These are phyloP conservation scores for Coemansia sp. DNA, from an alignment of 192 early-diverging fungal genomes.

Conservation along the genomic window DNA sequence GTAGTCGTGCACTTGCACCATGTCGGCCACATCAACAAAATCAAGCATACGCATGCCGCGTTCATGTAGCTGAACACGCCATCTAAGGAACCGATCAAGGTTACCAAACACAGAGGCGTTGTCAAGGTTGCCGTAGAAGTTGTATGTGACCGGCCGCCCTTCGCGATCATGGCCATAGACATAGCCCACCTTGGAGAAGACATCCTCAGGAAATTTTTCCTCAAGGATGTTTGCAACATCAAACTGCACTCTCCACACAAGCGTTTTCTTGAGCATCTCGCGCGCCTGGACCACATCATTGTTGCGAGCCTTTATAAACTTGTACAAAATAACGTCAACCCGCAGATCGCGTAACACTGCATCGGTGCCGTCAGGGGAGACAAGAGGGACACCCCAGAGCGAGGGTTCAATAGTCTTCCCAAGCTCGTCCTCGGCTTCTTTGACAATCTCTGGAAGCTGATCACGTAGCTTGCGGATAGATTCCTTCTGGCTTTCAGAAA, in stretches of 20 bases:
- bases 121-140: constrained; percentile 55
- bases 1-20: constrained; percentile 65
- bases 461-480: constrained; percentile 49
- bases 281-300: constrained; percentile 39
- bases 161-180: constrained; percentile 51
- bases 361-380: constrained; percentile 4
- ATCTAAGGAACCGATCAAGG: constrained; percentile 57
- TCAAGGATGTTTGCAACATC: constrained; percentile 43
- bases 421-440: constrained; percentile 22
- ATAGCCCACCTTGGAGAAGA: constrained; percentile 52
- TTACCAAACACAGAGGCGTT: constrained; percentile 58
- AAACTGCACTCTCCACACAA: constrained; percentile 59
- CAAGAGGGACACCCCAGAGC: constrained; percentile 56
- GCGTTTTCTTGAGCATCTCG: constrained; percentile 53
- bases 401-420: constrained; percentile 14
- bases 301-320: constrained; percentile 59
- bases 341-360: constrained; percentile 40
- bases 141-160: constrained; percentile 62
- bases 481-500: constrained; percentile 46
- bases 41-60: constrained; percentile 55
- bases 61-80: constrained; percentile 64
- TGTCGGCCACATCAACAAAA: constrained; percentile 56
- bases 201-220: constrained; percentile 50
- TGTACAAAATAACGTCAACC: constrained; percentile 56
- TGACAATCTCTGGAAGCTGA: constrained; percentile 48